Evolutionary conservation across 495 filamentous ascomycete genomes (phyloP).

Genomic region (Talaromyces trachyspermus): DNA sequence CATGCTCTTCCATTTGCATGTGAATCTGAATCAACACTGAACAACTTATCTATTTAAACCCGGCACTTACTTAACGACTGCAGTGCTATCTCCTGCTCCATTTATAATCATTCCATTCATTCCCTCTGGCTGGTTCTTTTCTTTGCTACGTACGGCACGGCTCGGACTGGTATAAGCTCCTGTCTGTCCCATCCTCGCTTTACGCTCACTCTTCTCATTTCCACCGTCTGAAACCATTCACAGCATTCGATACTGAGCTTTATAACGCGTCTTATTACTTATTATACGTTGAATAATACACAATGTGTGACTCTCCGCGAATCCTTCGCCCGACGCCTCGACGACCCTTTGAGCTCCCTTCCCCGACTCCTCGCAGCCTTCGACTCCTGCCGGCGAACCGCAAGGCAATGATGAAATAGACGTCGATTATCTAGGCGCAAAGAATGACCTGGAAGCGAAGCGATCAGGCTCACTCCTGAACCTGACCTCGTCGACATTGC

Average conservation of each 20-base stretch:
- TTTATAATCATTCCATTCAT: no score
- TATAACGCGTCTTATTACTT: not conserved
- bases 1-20: not conserved
- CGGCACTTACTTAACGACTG: not conserved
- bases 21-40: no score
- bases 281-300: not conserved
- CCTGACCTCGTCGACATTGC: constrained; percentile 80
- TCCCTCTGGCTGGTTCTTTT: no score
- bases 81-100: no score
- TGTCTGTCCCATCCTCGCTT: no score
- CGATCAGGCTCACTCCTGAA: constrained; percentile 75
- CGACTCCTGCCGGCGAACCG: constrained; percentile 32
- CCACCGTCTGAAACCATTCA: no score
- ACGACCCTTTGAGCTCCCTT: constrained; percentile 61
- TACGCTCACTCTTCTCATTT: no score
- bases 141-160: no score
- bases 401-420: constrained; percentile 14
- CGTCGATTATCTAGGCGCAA: constrained; percentile 18
- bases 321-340: constrained; percentile 68
- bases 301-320: constrained; percentile 42
- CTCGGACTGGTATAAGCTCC: no score
- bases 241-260: not conserved
- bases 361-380: constrained; percentile 45
- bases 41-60: not conserved
- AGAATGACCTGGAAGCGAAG: constrained; percentile 30